Evolutionary conservation across 2,329 filamentous ascomycete species (phyloP).

Genomic region (Grosmannia penicillata): DNA sequence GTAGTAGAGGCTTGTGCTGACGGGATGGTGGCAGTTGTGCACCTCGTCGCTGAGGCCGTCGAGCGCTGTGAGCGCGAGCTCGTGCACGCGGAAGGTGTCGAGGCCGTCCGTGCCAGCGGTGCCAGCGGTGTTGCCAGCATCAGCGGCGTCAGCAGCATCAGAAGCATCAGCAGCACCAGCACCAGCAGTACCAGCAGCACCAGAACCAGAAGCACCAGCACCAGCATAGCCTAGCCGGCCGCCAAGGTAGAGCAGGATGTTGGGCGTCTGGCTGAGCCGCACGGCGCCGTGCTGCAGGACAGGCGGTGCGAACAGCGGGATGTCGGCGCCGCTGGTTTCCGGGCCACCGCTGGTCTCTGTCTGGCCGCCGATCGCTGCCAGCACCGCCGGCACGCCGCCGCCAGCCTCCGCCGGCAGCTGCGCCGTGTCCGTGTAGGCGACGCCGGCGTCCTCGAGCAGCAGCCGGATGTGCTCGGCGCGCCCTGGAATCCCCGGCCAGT

Average conservation of each 20-base stretch:
- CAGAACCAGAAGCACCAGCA: too few relatives aligned
- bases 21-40: slow-evolving; percentile 64
- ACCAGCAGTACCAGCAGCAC: too few relatives aligned
- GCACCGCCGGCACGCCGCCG: slow-evolving; percentile 33
- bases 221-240: slow-evolving; percentile 41
- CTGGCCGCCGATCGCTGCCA: slow-evolving; percentile 29
- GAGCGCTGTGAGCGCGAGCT: slow-evolving; percentile 51
- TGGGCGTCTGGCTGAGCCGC: slow-evolving; percentile 53
- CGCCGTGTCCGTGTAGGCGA: slow-evolving; percentile 48
- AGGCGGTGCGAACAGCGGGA: slow-evolving; percentile 52
- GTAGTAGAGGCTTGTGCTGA: slow-evolving; percentile 45
- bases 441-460: slow-evolving; percentile 52
- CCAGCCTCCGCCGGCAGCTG: slow-evolving; percentile 18
- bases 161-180: too few relatives aligned
- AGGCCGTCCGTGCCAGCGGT: slow-evolving; percentile 24
- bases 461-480: slow-evolving; percentile 63
- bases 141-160: too few relatives aligned
- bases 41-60: slow-evolving; percentile 57
- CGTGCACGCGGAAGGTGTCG: slow-evolving; percentile 39
- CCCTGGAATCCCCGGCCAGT: slow-evolving; percentile 59
- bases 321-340: slow-evolving; percentile 34
- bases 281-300: slow-evolving; percentile 48
- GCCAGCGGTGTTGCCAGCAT: too few relatives aligned
- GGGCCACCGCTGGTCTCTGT: too few relatives aligned
- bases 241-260: slow-evolving; percentile 58